A percentile compares a stretch with the other conserved stretches of the same genome.
phyloP scores from a whole-genome alignment of 164 flowering plant genomes.

The Stephania cephalantha region DNA sequence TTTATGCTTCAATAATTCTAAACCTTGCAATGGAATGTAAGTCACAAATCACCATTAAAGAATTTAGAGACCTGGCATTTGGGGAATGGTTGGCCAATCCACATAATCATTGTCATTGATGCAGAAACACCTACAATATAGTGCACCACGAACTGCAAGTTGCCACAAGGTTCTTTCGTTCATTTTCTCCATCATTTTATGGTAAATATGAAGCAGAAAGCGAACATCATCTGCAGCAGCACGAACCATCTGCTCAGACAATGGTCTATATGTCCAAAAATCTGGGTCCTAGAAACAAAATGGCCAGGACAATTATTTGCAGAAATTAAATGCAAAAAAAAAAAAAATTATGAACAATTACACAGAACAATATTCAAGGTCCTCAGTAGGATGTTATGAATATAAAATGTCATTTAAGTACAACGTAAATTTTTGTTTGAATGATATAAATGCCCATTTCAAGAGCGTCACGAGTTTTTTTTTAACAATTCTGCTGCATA shows the following conservation, averaged over 20 bases:
- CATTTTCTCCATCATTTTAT: conserved; percentile 78
- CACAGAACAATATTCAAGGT: neutral
- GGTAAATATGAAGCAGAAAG: conserved; percentile 75
- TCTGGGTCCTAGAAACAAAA: conserved; percentile 64
- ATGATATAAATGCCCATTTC: neutral
- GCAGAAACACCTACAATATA: conserved; percentile 93
- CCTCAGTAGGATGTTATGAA: neutral
- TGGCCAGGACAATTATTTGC: neutral
- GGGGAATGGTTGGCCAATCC: conserved; percentile 83
- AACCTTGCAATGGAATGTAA: neutral
- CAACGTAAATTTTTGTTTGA: neutral
- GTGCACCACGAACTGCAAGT: conserved; percentile 74
- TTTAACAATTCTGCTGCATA: neutral
- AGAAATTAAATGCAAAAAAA: neutral
- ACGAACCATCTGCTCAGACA: conserved; percentile 80
- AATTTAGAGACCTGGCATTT: conserved; percentile 58
- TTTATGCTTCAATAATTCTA: neutral
- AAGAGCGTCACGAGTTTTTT: neutral
- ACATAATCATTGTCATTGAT: conserved; percentile 50
- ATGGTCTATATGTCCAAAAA: conserved; percentile 86
- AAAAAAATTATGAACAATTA: neutral
- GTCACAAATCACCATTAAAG: conserved; percentile 5
- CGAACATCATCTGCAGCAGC: conserved; percentile 98
- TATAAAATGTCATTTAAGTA: neutral
- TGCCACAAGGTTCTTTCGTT: conserved; percentile 63